Base-by-base conservation (phyloP, 805 yeast species). In the Wickerhamomyces queroliae region DNA sequence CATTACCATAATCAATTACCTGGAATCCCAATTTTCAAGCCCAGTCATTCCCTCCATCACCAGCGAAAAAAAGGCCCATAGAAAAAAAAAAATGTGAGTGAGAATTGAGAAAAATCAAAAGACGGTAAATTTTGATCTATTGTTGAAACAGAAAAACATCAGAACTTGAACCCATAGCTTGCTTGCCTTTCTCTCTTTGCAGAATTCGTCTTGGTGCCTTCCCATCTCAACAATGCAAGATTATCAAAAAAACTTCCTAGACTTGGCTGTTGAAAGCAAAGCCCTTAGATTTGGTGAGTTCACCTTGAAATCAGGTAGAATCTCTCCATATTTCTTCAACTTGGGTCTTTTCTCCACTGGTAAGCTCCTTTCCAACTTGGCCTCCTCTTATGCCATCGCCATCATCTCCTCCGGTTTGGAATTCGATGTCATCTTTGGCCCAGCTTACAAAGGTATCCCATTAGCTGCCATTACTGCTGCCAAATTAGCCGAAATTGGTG, bases 391-490 rank as follows among this genome's bases (percentile, higher is more conserved):
- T 58, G 98, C 99, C 23, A 73, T 76, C 42, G 84, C 96, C 22
- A 91, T 91, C 49, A 80, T 90, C 50, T 79, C 75, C 35, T 75
- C 91, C 1, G 91, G 83, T 6, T 56, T 91, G 37, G 82, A 89
- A 59, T 90, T 91, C 53, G 98, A 91, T 55, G 80, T 93, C 32
- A 67, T 91, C 40, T 91, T 91, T 57, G 99, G 99, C 7, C 99
- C 99, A 10, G 99, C 99, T 22, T 91, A 91, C 66, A 93, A 93
- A 67, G 99, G 99, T 16, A 91, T 91, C 52, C 95, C 99, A 18
- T 72, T 91, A 41, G 95, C 95, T 38, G 95, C 98, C 5, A 75
- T 91, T 45, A 88, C 96, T 13, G 88, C 85, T 43, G 91, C 93
- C 42, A 91, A 93, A 63, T 72, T 93, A 44, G 93, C 91, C 27